phyloP scores from a whole-genome alignment of 192 early-diverging fungal species.

The Backusella morwellensis region DNA sequence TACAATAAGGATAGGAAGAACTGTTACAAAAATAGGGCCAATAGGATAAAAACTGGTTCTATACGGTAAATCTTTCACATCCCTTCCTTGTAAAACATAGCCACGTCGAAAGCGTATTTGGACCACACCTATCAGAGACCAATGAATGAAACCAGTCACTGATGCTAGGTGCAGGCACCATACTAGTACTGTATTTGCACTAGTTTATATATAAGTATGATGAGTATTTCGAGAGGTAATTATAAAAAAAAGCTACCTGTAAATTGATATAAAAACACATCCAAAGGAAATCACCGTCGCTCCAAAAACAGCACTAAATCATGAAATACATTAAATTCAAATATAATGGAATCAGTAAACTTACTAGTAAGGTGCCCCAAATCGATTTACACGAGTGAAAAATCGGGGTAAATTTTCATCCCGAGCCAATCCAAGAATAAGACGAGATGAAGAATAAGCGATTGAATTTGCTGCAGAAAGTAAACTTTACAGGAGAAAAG shows the following conservation, averaged over 20 bases:
- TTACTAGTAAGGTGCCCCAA: constrained; percentile 51
- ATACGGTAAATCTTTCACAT: constrained; percentile 62
- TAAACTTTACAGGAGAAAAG: constrained; percentile 22
- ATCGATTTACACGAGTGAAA: constrained; percentile 52
- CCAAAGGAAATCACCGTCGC: constrained; percentile 52
- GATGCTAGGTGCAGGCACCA: constrained; percentile 17
- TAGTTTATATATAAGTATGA: constrained; percentile 36
- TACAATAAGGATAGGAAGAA: constrained; percentile 59
- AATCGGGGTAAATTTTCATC: constrained; percentile 67
- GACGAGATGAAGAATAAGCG: constrained; percentile 75
- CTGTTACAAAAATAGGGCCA: constrained; percentile 57
- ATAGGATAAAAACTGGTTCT: constrained; percentile 62
- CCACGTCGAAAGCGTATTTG: constrained; percentile 82
- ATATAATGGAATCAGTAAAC: neutral
- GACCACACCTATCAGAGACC: constrained; percentile 65
- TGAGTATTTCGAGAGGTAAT: too few relatives aligned
- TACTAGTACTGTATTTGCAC: constrained; percentile 48
- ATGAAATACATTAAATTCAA: too few relatives aligned
- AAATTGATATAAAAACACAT: constrained; percentile 52
- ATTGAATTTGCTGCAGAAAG: constrained; percentile 76
- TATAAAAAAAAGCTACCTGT: neutral
- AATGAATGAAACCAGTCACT: constrained; percentile 26
- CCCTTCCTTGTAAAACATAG: constrained; percentile 63
- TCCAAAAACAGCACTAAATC: constrained; percentile 39
- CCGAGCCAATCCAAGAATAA: constrained; percentile 68